Percentiles rank a stretch among this genome's conserved stretches.
phyloP scores from a whole-genome alignment of 306 rosid genomes.

The Vigna unguiculata region DNA sequence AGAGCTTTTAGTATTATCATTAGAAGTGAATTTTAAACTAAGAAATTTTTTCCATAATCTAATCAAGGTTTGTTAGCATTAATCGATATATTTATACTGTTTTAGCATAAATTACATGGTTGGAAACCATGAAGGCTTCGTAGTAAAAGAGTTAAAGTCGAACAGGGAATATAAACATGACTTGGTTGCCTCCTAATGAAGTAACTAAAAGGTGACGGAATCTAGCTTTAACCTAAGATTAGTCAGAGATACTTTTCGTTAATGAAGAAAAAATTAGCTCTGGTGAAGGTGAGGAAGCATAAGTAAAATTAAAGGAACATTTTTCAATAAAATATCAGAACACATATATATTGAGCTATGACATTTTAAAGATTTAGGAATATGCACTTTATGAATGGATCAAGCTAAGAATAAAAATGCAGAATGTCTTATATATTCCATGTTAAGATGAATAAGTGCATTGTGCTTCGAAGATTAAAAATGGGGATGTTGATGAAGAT shows the following conservation, averaged over 20 bases:
- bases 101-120: not conserved
- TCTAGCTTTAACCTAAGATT: conserved; percentile 43
- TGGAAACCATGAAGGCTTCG: not conserved
- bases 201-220: conserved; percentile 31
- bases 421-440: conserved; percentile 35
- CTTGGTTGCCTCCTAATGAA: conserved; percentile 1
- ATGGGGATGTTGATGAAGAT: conserved; percentile 39
- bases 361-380: conserved; percentile 38
- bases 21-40: too few relatives aligned
- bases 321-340: conserved; percentile 5
- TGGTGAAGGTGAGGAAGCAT: conserved; percentile 40
- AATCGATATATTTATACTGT: too few relatives aligned
- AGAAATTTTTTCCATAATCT: too few relatives aligned
- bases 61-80: too few relatives aligned
- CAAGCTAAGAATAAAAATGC: conserved; percentile 62
- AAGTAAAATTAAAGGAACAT: conserved; percentile 53
- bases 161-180: not conserved
- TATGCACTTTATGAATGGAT: conserved; percentile 50
- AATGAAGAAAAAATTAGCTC: conserved; percentile 33
- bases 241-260: conserved; percentile 54
- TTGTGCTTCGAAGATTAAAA: conserved; percentile 11
- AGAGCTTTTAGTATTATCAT: not conserved
- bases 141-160: not conserved
- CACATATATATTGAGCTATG: not conserved
- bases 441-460: not conserved